Conservation (phyloP, 1,284 basidiomycete species). For the Rhodotorula sp. region DNA sequence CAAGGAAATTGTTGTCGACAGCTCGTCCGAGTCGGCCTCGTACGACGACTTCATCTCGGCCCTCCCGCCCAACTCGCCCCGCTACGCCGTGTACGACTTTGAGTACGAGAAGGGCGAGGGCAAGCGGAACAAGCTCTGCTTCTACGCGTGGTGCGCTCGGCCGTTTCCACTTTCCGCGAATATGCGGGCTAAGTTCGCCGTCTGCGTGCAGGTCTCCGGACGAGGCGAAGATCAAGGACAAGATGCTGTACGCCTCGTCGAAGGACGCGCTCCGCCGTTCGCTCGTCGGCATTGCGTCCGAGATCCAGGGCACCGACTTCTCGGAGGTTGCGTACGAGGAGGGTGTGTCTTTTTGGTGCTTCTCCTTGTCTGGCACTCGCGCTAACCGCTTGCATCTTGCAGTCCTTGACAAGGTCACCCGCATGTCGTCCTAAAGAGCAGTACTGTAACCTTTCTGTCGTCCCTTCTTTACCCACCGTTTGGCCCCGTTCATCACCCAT, state of each 20-base stretch:
- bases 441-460: background rate
- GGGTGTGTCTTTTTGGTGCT: constrained; percentile 60
- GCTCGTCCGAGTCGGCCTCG: constrained; percentile 57
- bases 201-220: constrained; percentile 76
- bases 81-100: constrained; percentile 93
- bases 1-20: constrained; percentile 75
- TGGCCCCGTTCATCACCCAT: too few species aligned
- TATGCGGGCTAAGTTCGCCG: background rate
- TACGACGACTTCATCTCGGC: constrained; percentile 79
- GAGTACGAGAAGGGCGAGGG: constrained; percentile 77
- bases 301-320: constrained; percentile 86
- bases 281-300: constrained; percentile 69
- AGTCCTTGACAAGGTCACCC: constrained; percentile 49
- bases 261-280: constrained; percentile 77
- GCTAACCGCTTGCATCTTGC: constrained; percentile 1
- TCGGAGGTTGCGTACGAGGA: constrained; percentile 74
- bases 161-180: too few species aligned
- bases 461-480: background rate
- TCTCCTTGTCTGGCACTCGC: background rate
- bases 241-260: constrained; percentile 95
- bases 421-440: constrained; percentile 31
- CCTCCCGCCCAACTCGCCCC: constrained; percentile 74
- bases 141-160: constrained; percentile 70
- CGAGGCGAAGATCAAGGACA: constrained; percentile 79
- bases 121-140: constrained; percentile 86